These are phyloP conservation scores for Talaromyces ruber DNA, from an alignment of 495 filamentous ascomycete genomes.

Conservation along the genomic window DNA sequence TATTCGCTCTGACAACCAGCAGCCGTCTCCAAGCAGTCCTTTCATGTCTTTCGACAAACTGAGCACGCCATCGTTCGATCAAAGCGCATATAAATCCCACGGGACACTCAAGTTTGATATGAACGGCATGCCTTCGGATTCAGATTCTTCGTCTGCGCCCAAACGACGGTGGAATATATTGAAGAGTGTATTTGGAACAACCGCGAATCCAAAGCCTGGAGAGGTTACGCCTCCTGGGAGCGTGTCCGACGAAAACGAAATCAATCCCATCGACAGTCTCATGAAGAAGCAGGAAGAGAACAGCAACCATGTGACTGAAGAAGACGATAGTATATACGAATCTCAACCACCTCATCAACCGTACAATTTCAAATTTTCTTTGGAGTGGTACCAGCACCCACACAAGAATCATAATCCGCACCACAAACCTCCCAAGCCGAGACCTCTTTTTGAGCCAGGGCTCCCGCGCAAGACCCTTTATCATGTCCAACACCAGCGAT, in stretches of 20 bases:
- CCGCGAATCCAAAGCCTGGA: conserved; percentile 17
- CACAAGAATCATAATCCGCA: conserved; percentile 19
- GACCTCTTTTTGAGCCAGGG: conserved; percentile 61
- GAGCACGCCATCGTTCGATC: conserved; percentile 31
- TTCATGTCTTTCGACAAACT: conserved; percentile 62
- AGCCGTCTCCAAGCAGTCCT: conserved; percentile 42
- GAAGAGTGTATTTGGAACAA: conserved; percentile 52
- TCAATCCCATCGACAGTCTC: conserved; percentile 15
- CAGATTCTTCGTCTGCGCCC: conserved; percentile 14
- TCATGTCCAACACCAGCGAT: conserved; percentile 30
- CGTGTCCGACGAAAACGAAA: conserved; percentile 33
- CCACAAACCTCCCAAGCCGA: conserved; percentile 35
- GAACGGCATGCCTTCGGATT: conserved; percentile 7
- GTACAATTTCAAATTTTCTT: conserved; percentile 69
- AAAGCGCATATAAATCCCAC: conserved; percentile 27
- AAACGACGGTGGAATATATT: conserved; percentile 67
- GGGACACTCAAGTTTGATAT: conserved; percentile 24
- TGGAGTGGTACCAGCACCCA: conserved; percentile 62
- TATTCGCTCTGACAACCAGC: conserved; percentile 72
- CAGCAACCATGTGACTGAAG: conserved; percentile 1
- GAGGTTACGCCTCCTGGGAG: conserved; percentile 23
- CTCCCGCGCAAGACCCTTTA: conserved; percentile 61
- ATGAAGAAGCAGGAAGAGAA: background rate
- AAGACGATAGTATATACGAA: conserved; percentile 7
- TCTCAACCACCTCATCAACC: conserved; percentile 45